A percentile compares a stretch with the other conserved stretches of the same genome.
phyloP scores from a whole-genome alignment of 139 green algal genomes.

The Picochlorum sp. region DNA sequence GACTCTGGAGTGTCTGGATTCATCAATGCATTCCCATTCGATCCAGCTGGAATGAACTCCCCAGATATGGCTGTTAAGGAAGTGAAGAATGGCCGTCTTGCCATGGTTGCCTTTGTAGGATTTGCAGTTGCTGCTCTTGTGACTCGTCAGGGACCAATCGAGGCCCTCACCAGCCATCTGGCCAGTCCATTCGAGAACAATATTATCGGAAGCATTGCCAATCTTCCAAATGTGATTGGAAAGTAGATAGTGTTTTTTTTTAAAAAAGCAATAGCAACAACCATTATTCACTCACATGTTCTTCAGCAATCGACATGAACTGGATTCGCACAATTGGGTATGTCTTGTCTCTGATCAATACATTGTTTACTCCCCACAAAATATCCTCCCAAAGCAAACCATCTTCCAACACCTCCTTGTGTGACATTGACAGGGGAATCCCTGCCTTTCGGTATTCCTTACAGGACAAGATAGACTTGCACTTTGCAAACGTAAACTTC shows the following conservation, averaged over 20 bases:
- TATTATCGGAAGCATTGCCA: slow-evolving; percentile 50
- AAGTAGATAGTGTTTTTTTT: slow-evolving; percentile 11
- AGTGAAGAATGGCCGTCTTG: slow-evolving; percentile 53
- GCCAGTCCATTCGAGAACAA: slow-evolving; percentile 62
- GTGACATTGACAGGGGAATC: slow-evolving; percentile 48
- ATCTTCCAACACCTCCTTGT: slow-evolving; percentile 46
- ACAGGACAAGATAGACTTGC: slow-evolving; percentile 42
- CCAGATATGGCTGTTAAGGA: slow-evolving; percentile 32
- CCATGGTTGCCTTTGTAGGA: slow-evolving; percentile 69
- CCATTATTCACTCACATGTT: background rate
- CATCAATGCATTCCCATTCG: slow-evolving; percentile 45
- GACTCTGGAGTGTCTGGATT: slow-evolving; percentile 44
- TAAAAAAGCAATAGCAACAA: background rate
- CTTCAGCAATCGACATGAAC: slow-evolving; percentile 41
- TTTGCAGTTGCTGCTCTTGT: slow-evolving; percentile 51
- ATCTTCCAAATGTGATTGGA: slow-evolving; percentile 41
- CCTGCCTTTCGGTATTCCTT: slow-evolving; percentile 38
- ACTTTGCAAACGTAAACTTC: slow-evolving; percentile 43
- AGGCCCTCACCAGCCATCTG: slow-evolving; percentile 50
- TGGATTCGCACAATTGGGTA: slow-evolving; percentile 56
- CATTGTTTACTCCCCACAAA: slow-evolving; percentile 50
- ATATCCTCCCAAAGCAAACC: slow-evolving; percentile 65
- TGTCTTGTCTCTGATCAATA: slow-evolving; percentile 44
- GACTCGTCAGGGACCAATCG: slow-evolving; percentile 52
- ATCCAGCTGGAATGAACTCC: slow-evolving; percentile 41